Evolutionary conservation across 169 alveolate species (phyloP), one percentile per base, ranked within the genome.

Genomic region (Babesia sp.): DNA sequence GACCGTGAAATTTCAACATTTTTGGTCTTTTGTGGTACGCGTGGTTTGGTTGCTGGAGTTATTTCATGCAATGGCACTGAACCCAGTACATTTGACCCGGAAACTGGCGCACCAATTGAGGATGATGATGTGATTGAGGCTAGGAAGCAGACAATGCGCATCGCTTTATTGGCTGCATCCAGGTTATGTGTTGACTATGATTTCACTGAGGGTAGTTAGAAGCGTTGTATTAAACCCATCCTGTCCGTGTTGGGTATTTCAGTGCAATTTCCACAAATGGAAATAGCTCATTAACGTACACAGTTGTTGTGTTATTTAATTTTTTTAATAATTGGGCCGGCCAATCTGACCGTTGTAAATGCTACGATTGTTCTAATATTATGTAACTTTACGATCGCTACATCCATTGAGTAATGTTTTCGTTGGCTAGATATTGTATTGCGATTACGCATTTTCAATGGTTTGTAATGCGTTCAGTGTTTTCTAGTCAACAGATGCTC

Each of bases 401-500:
- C 46, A 39, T 39, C 14, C 14, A 39, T 39, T n/a, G n/a, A n/a
- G n/a, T n/a, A n/a, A n/a, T n/a, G n/a, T n/a, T n/a, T n/a, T n/a
- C n/a, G n/a, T n/a, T n/a, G n/a, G n/a, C n/a, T n/a, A n/a, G n/a
- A n/a, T n/a, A n/a, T n/a, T n/a, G n/a, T n/a, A n/a, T n/a, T n/a
- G n/a, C n/a, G n/a, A n/a, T n/a, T n/a, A n/a, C n/a, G n/a, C n/a
- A n/a, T n/a, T n/a, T n/a, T n/a, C n/a, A n/a, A n/a, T n/a, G n/a
- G n/a, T n/a, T n/a, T n/a, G n/a, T n/a, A 44, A 0, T 51, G 3
- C 36, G 34, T 1, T 41, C 39, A 64, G 51, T 33, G 54, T n/a
- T 50, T 45, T n/a, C 64, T 29, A 1, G 54, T 79, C 39, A 73
- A 66, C 3, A 75, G 53, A 61, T 72, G 66, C 53, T 84, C 90